Evolutionary conservation across 306 rosid species (phyloP), one percentile per base, ranked within the genome.

Genomic region (Inga oerstediana): DNA sequence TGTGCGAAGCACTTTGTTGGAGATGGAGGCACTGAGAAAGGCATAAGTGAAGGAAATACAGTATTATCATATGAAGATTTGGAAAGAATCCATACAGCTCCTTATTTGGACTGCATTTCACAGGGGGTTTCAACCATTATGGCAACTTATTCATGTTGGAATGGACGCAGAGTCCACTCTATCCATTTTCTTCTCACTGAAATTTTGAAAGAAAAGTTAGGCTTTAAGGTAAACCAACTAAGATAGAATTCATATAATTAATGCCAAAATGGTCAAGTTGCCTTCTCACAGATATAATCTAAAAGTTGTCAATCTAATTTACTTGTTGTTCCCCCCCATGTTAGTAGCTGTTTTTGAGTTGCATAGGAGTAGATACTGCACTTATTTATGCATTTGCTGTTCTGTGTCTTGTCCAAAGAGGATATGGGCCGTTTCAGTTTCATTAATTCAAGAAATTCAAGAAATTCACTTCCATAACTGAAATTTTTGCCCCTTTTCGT

Each of bases 1-100:
- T 95, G 98, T 88, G 97, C 98, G 69, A 95, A 95, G 85, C 98
- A 95, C 91, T 95, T 93, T 89, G 96, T 93, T 32, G 98, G 98
- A 51, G 98, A 95, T 79, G 98, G 97, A 76, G 98, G 98, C 62
- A 95, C 98, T 5, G 77, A 91, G 22, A 89, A 90, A 79, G 98
- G 98, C 77, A 39, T 79, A 72, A 95, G 92, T 77, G 98, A 95
- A 80, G 98, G 97, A 78, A 85, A 93, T 85, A 92, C 98, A 51
- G 66, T 89, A 80, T 30, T 81, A 78, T 82, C 98, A 16, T 93
- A 90, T 64, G 91, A 92, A 76, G 98, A 92, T 46, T 84, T 95
- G 11, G 98, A 95, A 86, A 90, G 88, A 84, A 88, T 91, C 76
- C 98, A 93, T 81, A 89, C 92, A 91, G 91, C 93, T 54, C 98